Base-by-base conservation (phyloP, 192 early-diverging fungal genomes). In the Umbelopsis isabellina region DNA sequence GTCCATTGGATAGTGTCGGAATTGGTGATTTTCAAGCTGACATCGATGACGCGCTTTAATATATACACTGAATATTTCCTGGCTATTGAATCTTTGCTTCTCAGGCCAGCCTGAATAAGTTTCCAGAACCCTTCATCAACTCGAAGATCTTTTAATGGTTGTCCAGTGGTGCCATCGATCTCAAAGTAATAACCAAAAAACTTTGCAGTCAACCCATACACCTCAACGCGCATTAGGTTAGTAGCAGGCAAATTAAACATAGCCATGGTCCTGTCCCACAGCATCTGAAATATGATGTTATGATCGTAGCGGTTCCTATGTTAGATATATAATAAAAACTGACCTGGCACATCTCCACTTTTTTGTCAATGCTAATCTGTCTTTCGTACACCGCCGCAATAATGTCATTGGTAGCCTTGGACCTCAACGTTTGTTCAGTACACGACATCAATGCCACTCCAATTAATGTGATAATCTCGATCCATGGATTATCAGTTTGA, bases 221-320 rank as follows among this genome's bases (percentile, higher is more conserved):
- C 72, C 16, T 80, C 73, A 22, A 52, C 33, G 21, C 78, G 69
- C 49, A 80, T 35, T 2, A 80, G 51, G 50, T 80, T 80, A 13
- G 78, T 80, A 4, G 78, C 73, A 20, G 78, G 78, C 11, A 80
- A 49, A 20, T 45, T 67, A 67, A 65, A 80, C 13, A 80, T 73
- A 50, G 68, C 70, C 1, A 69, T 33, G 0, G 52, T 75, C 7
- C 78, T 74, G n/a, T 80, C 67, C 78, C 78, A 80, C 11, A 80
- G 33, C 66, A 80, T 67, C 73, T 74, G 41, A n/a, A 15, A 20
- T 52, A 49, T 15, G 20, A 10, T 66, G 12, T 21, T 47, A 21
- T 21, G 20, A 21, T 66, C 2, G 21, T 7, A 1, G 16, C 12
- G 10, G 8, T 30, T 22, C 25, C 2, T 66, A 10, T 4, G 35